Conservation (phyloP, 345 rosid species). For the Aquilaria yunnanensis region DNA sequence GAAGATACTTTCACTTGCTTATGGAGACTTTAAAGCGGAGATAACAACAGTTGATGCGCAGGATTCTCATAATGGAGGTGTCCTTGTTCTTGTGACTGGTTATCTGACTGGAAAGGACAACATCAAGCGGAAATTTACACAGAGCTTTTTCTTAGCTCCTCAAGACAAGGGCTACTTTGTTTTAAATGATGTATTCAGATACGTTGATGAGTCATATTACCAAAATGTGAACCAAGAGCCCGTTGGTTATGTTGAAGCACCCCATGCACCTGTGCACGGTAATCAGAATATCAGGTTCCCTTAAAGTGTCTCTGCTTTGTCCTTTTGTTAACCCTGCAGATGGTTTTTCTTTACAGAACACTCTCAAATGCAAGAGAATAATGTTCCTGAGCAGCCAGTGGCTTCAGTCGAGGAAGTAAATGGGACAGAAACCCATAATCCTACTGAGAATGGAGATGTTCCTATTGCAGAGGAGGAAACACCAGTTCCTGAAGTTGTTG, state of each 20-base stretch:
- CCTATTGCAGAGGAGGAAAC: slow-evolving; percentile 28
- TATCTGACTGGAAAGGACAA: slow-evolving; percentile 55
- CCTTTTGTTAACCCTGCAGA: background rate
- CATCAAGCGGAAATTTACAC: slow-evolving; percentile 56
- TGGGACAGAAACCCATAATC: slow-evolving; percentile 26
- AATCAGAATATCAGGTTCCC: slow-evolving; percentile 3
- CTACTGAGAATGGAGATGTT: slow-evolving; percentile 36
- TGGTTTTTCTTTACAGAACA: slow-evolving; percentile 22
- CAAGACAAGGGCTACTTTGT: slow-evolving; percentile 95
- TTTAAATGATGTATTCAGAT: slow-evolving; percentile 83
- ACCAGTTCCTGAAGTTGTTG: slow-evolving; percentile 49
- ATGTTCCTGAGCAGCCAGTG: slow-evolving; percentile 28
- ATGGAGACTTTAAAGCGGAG: slow-evolving; percentile 50
- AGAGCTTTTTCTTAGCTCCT: slow-evolving; percentile 86
- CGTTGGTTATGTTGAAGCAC: slow-evolving; percentile 19
- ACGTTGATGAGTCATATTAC: slow-evolving; percentile 38
- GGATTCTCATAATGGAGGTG: slow-evolving; percentile 63
- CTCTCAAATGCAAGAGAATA: slow-evolving; percentile 26
- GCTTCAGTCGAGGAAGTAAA: slow-evolving; percentile 30
- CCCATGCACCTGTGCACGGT: slow-evolving; percentile 33
- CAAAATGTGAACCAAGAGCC: slow-evolving; percentile 20
- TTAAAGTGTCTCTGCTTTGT: background rate
- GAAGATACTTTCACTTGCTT: slow-evolving; percentile 62
- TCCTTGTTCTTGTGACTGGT: slow-evolving; percentile 78
- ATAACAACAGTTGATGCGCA: slow-evolving; percentile 75